Percentiles rank a stretch among this genome's conserved stretches.
Conservation (phyloP, 2,329 filamentous ascomycete genomes). For the Lithohypha guttulata region DNA sequence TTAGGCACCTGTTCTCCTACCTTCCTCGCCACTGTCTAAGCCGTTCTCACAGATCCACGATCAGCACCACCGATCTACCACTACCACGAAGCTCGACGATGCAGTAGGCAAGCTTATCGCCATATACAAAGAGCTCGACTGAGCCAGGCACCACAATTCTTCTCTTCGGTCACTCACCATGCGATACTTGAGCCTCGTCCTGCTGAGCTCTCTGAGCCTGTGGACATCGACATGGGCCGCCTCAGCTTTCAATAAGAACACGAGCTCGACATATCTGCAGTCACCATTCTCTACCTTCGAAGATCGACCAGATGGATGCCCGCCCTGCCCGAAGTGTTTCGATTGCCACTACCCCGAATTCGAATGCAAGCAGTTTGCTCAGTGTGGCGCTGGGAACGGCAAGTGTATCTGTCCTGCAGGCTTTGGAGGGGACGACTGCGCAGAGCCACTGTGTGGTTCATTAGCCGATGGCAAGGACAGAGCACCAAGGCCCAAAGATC, state of each 20-base stretch:
- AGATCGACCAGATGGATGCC: constrained; percentile 55
- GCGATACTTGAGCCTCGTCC: neutral
- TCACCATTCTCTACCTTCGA: constrained; percentile 53
- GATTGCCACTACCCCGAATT: constrained; percentile 95
- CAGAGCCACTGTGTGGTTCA: constrained; percentile 83
- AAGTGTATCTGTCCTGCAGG: constrained; percentile 87
- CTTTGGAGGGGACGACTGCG: constrained; percentile 89
- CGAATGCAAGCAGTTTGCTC: constrained; percentile 78
- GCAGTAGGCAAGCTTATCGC: too few species aligned
- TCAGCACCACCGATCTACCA: too few species aligned
- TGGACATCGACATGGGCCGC: constrained; percentile 22
- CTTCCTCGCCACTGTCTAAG: too few species aligned
- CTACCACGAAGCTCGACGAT: too few species aligned
- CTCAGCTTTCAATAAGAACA: constrained; percentile 41
- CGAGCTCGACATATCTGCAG: constrained; percentile 49
- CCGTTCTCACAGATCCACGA: too few species aligned
- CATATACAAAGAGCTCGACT: too few species aligned
- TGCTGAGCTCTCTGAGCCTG: constrained; percentile 12
- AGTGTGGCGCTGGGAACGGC: constrained; percentile 80
- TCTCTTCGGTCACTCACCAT: neutral
- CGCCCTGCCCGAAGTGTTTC: constrained; percentile 54
- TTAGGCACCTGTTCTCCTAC: too few species aligned
- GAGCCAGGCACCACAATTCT: too few species aligned
- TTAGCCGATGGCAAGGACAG: constrained; percentile 71
- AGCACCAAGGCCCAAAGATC: constrained; percentile 53